Conservation (phyloP, 768 basidiomycete species). For the Termitomyces heimii region DNA sequence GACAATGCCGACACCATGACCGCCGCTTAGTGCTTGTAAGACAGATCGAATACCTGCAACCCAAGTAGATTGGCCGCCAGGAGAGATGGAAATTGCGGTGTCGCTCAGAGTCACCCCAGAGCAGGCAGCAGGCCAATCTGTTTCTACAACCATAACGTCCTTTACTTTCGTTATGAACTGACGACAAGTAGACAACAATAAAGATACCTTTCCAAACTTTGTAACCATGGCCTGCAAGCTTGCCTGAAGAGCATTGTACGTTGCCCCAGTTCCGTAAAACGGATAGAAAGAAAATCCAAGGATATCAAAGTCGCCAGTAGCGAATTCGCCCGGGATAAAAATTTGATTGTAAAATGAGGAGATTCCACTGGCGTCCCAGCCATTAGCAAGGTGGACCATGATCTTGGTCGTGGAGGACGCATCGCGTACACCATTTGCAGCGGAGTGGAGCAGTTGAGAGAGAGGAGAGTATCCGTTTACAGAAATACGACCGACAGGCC, state of each 20-base stretch:
- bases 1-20: conserved; percentile 42
- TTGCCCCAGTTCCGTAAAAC: conserved; percentile 56
- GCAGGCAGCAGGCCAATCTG: conserved; percentile 55
- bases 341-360: conserved; percentile 45
- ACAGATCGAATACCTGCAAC: conserved; percentile 43
- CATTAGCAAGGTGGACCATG: conserved; percentile 58
- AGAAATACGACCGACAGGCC: conserved; percentile 53
- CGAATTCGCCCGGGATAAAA: conserved; percentile 47
- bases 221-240: conserved; percentile 46
- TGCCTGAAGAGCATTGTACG: conserved; percentile 39
- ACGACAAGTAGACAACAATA: background rate
- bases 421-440: conserved; percentile 45
- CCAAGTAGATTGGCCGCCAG: conserved; percentile 49
- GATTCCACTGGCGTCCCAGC: conserved; percentile 44
- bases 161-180: conserved; percentile 7
- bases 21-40: conserved; percentile 38
- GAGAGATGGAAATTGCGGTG: conserved; percentile 38
- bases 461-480: conserved; percentile 43
- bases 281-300: conserved; percentile 65
- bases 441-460: conserved; percentile 57
- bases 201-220: conserved; percentile 42
- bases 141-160: conserved; percentile 58
- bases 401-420: conserved; percentile 42
- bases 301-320: conserved; percentile 45
- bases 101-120: conserved; percentile 39